These are phyloP conservation scores for Arabidopsis arenosa DNA, from an alignment of 345 rosid genomes.

Conservation along the genomic window DNA sequence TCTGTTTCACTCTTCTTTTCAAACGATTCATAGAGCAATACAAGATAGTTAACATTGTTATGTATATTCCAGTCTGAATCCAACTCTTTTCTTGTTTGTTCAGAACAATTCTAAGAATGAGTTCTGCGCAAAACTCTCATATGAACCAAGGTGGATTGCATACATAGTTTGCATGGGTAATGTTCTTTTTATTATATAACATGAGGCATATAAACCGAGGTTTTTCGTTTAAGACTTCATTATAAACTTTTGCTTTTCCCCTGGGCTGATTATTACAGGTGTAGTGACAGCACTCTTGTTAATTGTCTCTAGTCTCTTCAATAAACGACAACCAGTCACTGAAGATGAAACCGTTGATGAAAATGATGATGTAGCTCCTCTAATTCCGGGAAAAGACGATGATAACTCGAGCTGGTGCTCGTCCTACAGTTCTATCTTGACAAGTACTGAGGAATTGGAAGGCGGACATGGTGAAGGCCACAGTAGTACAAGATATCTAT, in stretches of 20 bases:
- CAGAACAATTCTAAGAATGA: constrained; percentile 60
- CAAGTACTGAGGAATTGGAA: constrained; percentile 74
- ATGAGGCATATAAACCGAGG: not conserved
- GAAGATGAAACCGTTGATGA: constrained; percentile 50
- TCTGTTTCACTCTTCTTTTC: not conserved
- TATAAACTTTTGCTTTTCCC: constrained; percentile 9
- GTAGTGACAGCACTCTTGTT: constrained; percentile 72
- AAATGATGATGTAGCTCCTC: constrained; percentile 66
- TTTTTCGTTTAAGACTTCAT: constrained; percentile 8
- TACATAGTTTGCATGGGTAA: constrained; percentile 87
- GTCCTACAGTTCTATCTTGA: constrained; percentile 79
- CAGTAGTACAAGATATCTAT: constrained; percentile 80
- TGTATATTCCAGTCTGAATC: constrained; percentile 15
- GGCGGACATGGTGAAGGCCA: constrained; percentile 66
- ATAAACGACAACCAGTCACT: constrained; percentile 54
- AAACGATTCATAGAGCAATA: constrained; percentile 8
- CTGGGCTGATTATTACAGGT: constrained; percentile 51
- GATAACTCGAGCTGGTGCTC: constrained; percentile 95
- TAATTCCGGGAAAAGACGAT: constrained; percentile 78
- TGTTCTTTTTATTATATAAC: constrained; percentile 3
- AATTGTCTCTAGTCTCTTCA: constrained; percentile 62
- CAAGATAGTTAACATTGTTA: constrained; percentile 20
- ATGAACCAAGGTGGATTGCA: constrained; percentile 91
- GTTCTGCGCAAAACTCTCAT: constrained; percentile 77
- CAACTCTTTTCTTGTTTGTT: constrained; percentile 41